A percentile compares a stretch with the other conserved stretches of the same genome.
Conservation (phyloP, 192 early-diverging fungal genomes). For the Entrophospora sp. region DNA sequence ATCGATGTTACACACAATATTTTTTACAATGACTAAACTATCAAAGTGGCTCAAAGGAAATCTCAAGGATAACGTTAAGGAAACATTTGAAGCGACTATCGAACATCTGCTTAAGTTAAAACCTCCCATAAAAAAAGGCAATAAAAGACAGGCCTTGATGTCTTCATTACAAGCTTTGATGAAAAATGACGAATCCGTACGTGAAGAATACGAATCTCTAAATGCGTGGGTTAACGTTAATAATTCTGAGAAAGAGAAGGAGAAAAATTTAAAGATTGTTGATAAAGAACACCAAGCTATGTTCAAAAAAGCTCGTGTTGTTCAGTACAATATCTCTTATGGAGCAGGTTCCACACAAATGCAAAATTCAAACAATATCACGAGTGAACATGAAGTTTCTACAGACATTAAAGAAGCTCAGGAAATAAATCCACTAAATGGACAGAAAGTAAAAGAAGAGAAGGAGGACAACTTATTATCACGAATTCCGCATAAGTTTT, state of each 20-base stretch:
- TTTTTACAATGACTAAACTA: constrained; percentile 16
- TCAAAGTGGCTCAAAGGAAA: constrained; percentile 15
- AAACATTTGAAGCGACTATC: constrained; percentile 11
- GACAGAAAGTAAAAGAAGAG: constrained; percentile 6
- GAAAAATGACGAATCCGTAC: constrained; percentile 13
- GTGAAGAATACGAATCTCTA: constrained; percentile 15
- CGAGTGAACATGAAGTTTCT: not conserved
- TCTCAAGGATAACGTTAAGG: constrained; percentile 16
- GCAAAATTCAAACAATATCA: constrained; percentile 15
- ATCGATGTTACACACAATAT: not conserved
- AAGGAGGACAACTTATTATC: constrained; percentile 6
- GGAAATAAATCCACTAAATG: constrained; percentile 10
- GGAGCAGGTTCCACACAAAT: not conserved
- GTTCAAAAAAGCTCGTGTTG: constrained; percentile 7
- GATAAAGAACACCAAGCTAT: constrained; percentile 4
- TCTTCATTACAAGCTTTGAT: constrained; percentile 10
- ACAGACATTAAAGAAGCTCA: constrained; percentile 4
- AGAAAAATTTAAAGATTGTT: not conserved
- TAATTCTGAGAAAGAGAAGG: constrained; percentile 3
- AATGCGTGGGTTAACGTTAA: not conserved
- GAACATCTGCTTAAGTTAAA: constrained; percentile 13
- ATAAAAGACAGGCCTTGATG: not conserved
- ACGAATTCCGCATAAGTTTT: constrained; percentile 14
- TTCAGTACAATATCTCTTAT: constrained; percentile 19
- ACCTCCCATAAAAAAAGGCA: constrained; percentile 12